These are phyloP conservation scores for Dittrichia graveolens DNA, from an alignment of 129 eudicot species.

Conservation along the genomic window DNA sequence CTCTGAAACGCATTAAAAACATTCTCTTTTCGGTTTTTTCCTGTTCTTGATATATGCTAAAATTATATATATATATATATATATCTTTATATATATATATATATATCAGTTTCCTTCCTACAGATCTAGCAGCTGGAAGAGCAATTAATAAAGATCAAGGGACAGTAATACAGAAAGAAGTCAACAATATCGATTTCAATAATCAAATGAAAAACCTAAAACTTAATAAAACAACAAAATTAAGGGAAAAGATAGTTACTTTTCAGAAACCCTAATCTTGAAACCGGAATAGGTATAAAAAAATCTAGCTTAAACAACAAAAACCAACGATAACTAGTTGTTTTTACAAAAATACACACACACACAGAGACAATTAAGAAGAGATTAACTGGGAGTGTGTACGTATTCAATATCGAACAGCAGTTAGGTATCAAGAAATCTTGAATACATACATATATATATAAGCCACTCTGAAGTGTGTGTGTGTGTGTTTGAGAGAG, in stretches of 20 bases:
- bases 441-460: not conserved
- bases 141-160: no score
- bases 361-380: not conserved
- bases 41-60: not conserved
- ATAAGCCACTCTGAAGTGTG: conserved; percentile 1
- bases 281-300: not conserved
- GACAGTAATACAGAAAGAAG: not conserved
- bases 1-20: not conserved
- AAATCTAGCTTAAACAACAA: no score
- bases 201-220: conserved; percentile 4
- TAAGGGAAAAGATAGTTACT: not conserved
- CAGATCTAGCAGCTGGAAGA: conserved; percentile 11
- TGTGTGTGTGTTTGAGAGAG: not conserved
- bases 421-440: conserved; percentile 10
- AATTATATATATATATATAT: not conserved
- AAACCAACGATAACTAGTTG: no score
- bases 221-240: conserved; percentile 3
- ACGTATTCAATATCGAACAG: not conserved
- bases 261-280: conserved; percentile 34
- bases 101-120: conserved; percentile 13
- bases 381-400: conserved; percentile 7
- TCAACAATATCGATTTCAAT: conserved; percentile 1
- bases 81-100: not conserved
- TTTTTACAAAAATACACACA: no score
- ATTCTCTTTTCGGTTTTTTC: conserved; percentile 13